phyloP scores from a whole-genome alignment of 768 basidiomycete species.

The Boletus sp. region DNA sequence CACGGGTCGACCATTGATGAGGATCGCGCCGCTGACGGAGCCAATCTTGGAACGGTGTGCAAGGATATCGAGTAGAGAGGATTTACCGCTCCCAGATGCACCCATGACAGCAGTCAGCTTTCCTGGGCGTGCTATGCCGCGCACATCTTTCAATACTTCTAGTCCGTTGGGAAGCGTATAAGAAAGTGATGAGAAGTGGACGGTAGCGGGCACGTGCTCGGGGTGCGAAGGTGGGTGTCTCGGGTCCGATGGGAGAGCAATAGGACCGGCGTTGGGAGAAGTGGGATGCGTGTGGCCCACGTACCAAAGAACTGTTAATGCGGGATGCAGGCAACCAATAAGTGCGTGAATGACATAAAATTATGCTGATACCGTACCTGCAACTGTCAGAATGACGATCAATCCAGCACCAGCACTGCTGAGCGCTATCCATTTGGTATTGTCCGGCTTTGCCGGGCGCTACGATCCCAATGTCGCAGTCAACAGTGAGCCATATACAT shows the following conservation, averaged over 20 bases:
- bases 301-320: slow-evolving; percentile 77
- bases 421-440: slow-evolving; percentile 76
- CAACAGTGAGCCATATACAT: not conserved
- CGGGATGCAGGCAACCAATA: not conserved
- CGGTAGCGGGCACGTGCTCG: slow-evolving; percentile 89
- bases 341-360: not conserved
- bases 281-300: slow-evolving; percentile 63
- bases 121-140: slow-evolving; percentile 83
- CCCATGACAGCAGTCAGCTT: slow-evolving; percentile 97
- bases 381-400: slow-evolving; percentile 67
- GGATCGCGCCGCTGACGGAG: slow-evolving; percentile 62
- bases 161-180: slow-evolving; percentile 66
- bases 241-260: slow-evolving; percentile 85
- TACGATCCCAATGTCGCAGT: slow-evolving; percentile 24
- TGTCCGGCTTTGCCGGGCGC: slow-evolving; percentile 81
- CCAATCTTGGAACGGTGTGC: slow-evolving; percentile 90
- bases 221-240: slow-evolving; percentile 50
- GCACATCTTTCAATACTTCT: slow-evolving; percentile 75
- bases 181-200: slow-evolving; percentile 86
- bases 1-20: slow-evolving; percentile 85
- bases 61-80: slow-evolving; percentile 93
- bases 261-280: slow-evolving; percentile 55
- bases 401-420: slow-evolving; percentile 78
- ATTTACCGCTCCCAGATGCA: slow-evolving; percentile 94
- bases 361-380: slow-evolving; percentile 40